Evolutionary conservation across 768 basidiomycete genomes (phyloP).

Genomic region (Termitomyces sp.): DNA sequence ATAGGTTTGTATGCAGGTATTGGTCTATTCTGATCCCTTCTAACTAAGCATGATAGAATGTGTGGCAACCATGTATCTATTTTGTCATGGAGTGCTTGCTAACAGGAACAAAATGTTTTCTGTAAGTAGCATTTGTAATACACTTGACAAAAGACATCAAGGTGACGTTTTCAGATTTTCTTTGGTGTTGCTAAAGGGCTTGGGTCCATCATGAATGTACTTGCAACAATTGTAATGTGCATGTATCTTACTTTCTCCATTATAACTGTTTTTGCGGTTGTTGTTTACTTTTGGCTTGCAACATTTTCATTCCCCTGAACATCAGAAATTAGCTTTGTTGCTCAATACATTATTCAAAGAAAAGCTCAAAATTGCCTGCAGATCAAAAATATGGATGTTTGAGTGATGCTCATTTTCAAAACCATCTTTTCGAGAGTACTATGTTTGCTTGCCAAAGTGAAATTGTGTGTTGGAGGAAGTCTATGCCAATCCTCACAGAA

Average conservation of each 20-base stretch:
- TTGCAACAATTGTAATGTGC: slow-evolving; percentile 41
- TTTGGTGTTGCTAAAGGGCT: slow-evolving; percentile 40
- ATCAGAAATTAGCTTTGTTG: no score
- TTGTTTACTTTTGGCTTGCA: neutral
- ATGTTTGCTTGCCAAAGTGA: neutral
- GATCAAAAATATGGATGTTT: slow-evolving; percentile 3
- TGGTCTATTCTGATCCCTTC: neutral
- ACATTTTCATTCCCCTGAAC: slow-evolving; percentile 2
- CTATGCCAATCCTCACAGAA: slow-evolving; percentile 10
- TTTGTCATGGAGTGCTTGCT: slow-evolving; percentile 24
- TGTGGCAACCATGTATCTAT: slow-evolving; percentile 31
- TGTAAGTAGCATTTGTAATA: slow-evolving; percentile 15
- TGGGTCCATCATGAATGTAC: slow-evolving; percentile 33
- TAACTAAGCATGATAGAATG: slow-evolving; percentile 17
- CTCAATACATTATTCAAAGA: slow-evolving; percentile 9
- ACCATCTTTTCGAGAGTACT: neutral
- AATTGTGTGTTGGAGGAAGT: neutral
- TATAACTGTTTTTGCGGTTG: slow-evolving; percentile 30
- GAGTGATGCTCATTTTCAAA: slow-evolving; percentile 2
- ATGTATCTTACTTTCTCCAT: slow-evolving; percentile 27
- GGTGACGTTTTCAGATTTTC: slow-evolving; percentile 23
- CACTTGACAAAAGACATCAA: no score
- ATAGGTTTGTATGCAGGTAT: slow-evolving; percentile 15
- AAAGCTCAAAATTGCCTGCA: slow-evolving; percentile 6
- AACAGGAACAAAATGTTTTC: slow-evolving; percentile 22